Evolutionary conservation across 148 eudicot genomes (phyloP).

Genomic region (Vaccinium corymbosum): DNA sequence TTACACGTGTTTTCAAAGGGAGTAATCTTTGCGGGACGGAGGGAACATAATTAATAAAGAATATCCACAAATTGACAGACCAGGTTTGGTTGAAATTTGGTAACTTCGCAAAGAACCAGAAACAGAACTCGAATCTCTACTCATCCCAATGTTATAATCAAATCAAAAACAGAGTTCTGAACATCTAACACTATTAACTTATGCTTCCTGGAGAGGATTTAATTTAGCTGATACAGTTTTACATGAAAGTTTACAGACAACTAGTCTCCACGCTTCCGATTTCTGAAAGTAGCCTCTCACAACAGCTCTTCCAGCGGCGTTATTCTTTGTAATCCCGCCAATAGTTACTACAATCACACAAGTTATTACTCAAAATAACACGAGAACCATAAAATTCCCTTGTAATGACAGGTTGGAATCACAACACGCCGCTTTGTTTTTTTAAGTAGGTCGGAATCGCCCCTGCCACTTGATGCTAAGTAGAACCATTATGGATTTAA

Average conservation of each 20-base stretch:
- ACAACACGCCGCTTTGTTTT: not conserved
- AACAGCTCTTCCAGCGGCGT: not conserved
- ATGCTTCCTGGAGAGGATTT: not conserved
- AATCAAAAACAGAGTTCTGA: not conserved
- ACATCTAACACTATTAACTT: not conserved
- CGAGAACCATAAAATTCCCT: not conserved
- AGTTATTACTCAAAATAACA: not conserved
- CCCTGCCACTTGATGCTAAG: not conserved
- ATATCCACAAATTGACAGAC: not conserved
- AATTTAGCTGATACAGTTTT: constrained; percentile 1
- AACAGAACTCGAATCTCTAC: not conserved
- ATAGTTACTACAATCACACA: not conserved
- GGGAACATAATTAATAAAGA: not conserved
- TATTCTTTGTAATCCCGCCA: not conserved
- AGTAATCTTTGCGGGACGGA: too few species aligned
- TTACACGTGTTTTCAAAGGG: too few species aligned
- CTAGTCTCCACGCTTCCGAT: not conserved
- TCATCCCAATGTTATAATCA: not conserved
- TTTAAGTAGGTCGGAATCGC: not conserved
- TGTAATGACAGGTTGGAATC: not conserved
- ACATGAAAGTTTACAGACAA: not conserved
- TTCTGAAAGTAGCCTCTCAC: not conserved
- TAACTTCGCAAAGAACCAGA: not conserved
- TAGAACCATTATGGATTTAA: not conserved
- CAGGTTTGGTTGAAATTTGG: not conserved